Base-by-base conservation (phyloP, 805 yeast genomes). In the Torulaspora franciscae region DNA sequence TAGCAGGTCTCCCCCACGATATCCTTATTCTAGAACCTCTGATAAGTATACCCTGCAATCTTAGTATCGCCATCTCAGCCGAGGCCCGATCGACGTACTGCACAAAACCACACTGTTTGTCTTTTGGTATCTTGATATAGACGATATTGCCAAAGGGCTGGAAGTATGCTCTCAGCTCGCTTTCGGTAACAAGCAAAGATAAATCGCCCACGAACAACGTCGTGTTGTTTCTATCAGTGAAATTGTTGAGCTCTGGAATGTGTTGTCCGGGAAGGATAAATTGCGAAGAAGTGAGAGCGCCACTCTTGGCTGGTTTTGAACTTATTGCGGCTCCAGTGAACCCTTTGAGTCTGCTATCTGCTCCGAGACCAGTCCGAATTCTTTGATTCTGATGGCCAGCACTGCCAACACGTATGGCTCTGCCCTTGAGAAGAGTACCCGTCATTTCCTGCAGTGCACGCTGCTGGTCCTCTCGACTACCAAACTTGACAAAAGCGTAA, bases 21-120 rank as follows among this genome's bases (percentile, higher is more conserved):
- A 89, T 74, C 55, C 95, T 73, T 39, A 89, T 81, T 49, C 91
- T 75, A 46, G 86, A 82, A 46, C 86, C 89, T 40, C 90, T 91
- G 55, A 89, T 82, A 29, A 88, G 87, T 61, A 80, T 86, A 7
- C 95, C 95, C 66, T 89, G 95, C 95, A 89, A 84, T 51, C 82
- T 84, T 28, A 78, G 72, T 50, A 89, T 85, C 8, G 96, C 95
- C 43, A 74, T 74, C 65, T 90, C 96, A 1, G 96, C 96, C 54
- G 86, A 80, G 35, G 80, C 79, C 46, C 95, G 72, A 42, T 82
- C 78, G 32, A 80, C 77, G 62, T 77, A 89, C 64, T 86, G 95
- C 43, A 89, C 88, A 67, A 90, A 88, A 0, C 95, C 96, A 67
- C 95, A 87, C 49, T 85, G 85, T 52, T 68, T 71, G 26, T 68